Conservation (phyloP, 495 filamentous ascomycete species). For the Glutinoglossum americanum region DNA sequence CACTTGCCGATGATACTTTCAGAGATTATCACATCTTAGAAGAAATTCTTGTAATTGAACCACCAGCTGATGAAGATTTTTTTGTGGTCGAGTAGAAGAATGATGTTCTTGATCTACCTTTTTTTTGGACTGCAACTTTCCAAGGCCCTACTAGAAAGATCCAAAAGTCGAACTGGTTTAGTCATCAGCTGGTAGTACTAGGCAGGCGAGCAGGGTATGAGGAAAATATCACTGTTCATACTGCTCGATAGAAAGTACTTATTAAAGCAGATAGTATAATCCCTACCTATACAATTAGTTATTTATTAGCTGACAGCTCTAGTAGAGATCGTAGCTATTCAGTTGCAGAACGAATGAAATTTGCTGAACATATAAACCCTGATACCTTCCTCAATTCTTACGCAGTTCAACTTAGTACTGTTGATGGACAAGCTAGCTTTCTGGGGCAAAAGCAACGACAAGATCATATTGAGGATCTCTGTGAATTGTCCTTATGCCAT, state of each 20-base stretch:
- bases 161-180: slow-evolving; percentile 7
- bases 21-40: slow-evolving; percentile 9
- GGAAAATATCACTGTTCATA: slow-evolving; percentile 4
- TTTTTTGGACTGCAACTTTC: slow-evolving; percentile 11
- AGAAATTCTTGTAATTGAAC: slow-evolving; percentile 9
- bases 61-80: slow-evolving; percentile 5
- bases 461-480: slow-evolving; percentile 7
- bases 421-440: slow-evolving; percentile 5
- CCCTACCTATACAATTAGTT: neutral
- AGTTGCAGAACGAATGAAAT: slow-evolving; percentile 1
- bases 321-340: neutral
- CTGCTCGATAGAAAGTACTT: neutral
- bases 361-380: neutral
- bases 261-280: slow-evolving; percentile 1
- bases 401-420: neutral
- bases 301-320: neutral
- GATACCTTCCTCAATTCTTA: neutral
- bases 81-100: slow-evolving; percentile 7
- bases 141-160: slow-evolving; percentile 10
- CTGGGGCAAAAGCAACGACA: slow-evolving; percentile 6
- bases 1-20: slow-evolving; percentile 8
- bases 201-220: slow-evolving; percentile 7
- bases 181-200: slow-evolving; percentile 4
- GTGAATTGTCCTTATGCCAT: slow-evolving; percentile 4
- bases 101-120: slow-evolving; percentile 10